phyloP scores from a whole-genome alignment of 116 monocot species.

The Phalaenopsis hybrid region DNA sequence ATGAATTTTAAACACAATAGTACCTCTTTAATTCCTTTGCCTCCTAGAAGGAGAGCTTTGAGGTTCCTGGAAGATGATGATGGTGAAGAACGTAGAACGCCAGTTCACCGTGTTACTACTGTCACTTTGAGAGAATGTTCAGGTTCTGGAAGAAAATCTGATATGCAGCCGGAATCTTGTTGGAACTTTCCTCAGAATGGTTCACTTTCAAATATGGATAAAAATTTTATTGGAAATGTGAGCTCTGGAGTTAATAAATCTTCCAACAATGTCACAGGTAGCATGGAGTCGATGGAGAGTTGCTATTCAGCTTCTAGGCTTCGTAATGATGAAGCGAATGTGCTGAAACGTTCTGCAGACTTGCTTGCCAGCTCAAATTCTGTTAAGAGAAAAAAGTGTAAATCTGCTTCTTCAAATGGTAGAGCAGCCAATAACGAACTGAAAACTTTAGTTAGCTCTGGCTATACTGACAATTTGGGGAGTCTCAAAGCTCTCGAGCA shows the following conservation, averaged over 20 bases:
- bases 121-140: conserved; percentile 14
- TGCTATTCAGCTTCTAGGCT: conserved; percentile 17
- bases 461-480: too few relatives aligned
- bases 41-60: conserved; percentile 44
- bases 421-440: conserved; percentile 18
- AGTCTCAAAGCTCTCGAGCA: too few relatives aligned
- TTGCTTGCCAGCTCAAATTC: conserved; percentile 10
- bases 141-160: conserved; percentile 9
- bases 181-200: conserved; percentile 8
- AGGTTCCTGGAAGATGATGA: conserved; percentile 38
- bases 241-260: conserved; percentile 15
- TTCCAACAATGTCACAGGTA: conserved; percentile 3
- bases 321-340: conserved; percentile 20
- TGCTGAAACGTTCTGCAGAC: conserved; percentile 9
- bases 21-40: conserved; percentile 9
- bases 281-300: conserved; percentile 3
- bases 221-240: conserved; percentile 10
- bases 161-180: conserved; percentile 8
- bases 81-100: conserved; percentile 47
- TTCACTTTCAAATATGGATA: neutral
- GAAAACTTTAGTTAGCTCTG: conserved; percentile 10
- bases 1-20: conserved; percentile 7
- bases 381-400: conserved; percentile 15
- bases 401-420: neutral
- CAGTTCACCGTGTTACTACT: conserved; percentile 36